Evolutionary conservation across 805 yeast genomes (phyloP).

Genomic region (Metschnikowia anglica): DNA sequence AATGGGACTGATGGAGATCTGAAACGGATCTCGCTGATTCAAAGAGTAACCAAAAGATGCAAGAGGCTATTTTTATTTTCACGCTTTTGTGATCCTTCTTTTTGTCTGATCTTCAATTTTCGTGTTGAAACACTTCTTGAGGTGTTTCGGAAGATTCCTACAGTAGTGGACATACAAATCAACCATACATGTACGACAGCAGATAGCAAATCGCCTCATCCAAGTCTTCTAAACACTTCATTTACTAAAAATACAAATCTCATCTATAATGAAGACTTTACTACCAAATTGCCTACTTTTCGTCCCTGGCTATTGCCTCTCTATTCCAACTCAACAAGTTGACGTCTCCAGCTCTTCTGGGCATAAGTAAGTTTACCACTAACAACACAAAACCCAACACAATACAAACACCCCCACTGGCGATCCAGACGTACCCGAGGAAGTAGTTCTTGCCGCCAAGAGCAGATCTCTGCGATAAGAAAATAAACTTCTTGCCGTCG

Average conservation of each 20-base stretch:
- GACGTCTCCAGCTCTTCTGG: conserved; percentile 73
- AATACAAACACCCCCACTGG: conserved; percentile 69
- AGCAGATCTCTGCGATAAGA: conserved; percentile 65
- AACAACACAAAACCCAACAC: conserved; percentile 53
- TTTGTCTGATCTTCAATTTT: too few species aligned
- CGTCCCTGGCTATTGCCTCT: conserved; percentile 27
- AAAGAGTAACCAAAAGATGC: too few species aligned
- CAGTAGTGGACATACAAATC: too few species aligned
- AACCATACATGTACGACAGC: too few species aligned
- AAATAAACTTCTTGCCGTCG: conserved; percentile 66
- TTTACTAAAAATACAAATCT: conserved; percentile 6
- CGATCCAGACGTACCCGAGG: conserved; percentile 72
- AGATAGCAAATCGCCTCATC: too few species aligned
- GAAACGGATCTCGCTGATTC: too few species aligned
- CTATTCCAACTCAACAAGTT: conserved; percentile 71
- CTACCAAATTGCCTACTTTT: conserved; percentile 8
- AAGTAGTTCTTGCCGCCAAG: conserved; percentile 77
- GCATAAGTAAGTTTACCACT: conserved; percentile 56
- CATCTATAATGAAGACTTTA: neutral
- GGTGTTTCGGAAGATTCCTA: too few species aligned
- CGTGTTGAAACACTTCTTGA: too few species aligned
- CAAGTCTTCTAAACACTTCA: too few species aligned
- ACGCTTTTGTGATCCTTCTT: too few species aligned
- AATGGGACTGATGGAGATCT: too few species aligned
- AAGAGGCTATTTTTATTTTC: too few species aligned